Conservation (phyloP, 1,284 basidiomycete genomes). For the Ustilago crameri region DNA sequence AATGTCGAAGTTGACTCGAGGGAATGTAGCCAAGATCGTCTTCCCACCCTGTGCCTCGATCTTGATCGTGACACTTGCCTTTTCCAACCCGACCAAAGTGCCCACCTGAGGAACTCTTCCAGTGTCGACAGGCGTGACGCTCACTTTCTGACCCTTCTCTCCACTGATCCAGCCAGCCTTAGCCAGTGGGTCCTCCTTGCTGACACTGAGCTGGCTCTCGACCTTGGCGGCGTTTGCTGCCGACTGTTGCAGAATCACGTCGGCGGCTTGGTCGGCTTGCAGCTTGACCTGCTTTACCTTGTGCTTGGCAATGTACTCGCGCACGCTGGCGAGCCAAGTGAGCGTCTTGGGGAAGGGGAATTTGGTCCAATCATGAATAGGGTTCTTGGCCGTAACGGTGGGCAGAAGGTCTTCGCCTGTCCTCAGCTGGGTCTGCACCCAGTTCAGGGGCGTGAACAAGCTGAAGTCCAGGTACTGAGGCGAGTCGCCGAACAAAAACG, state of each 20-base stretch:
- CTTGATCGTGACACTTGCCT: conserved; percentile 26
- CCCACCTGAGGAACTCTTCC: conserved; percentile 45
- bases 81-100: conserved; percentile 22
- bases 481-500: conserved; percentile 25
- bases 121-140: conserved; percentile 40
- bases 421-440: conserved; percentile 42
- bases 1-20: conserved; percentile 44
- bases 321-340: conserved; percentile 21
- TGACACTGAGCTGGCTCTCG: conserved; percentile 7
- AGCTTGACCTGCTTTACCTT: conserved; percentile 26
- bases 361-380: conserved; percentile 21
- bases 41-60: conserved; percentile 18
- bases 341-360: conserved; percentile 32
- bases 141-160: conserved; percentile 35
- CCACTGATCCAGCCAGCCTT: conserved; percentile 44
- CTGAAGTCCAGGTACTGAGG: conserved; percentile 39
- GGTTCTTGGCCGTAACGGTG: conserved; percentile 18
- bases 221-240: background rate
- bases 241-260: conserved; percentile 24
- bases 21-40: conserved; percentile 36
- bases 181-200: conserved; percentile 34
- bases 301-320: conserved; percentile 21
- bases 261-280: conserved; percentile 22
- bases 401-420: conserved; percentile 39
- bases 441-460: conserved; percentile 39